Conservation (phyloP, 1,284 basidiomycete species). For the Fomitopsis schrenkii region DNA sequence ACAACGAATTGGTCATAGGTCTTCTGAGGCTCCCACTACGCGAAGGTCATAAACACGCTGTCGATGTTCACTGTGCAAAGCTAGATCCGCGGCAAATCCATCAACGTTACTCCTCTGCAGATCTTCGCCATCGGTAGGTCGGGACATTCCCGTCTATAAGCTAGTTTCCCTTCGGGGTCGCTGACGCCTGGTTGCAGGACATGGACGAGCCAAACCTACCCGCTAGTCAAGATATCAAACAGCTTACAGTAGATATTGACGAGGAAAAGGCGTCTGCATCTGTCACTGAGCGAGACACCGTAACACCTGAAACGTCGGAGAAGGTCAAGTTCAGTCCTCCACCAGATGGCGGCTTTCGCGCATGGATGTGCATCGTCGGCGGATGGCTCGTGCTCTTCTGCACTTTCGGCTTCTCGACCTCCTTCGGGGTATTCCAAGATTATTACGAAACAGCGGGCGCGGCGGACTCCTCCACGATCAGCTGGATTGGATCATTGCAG, state of each 20-base stretch:
- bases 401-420: constrained; percentile 2
- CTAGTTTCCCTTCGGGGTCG: background rate
- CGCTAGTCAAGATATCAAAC: background rate
- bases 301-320: background rate
- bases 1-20: background rate
- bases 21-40: background rate
- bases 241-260: background rate
- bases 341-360: constrained; percentile 3
- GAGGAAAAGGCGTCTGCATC: background rate
- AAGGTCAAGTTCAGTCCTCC: background rate
- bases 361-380: constrained; percentile 5
- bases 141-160: too few species aligned
- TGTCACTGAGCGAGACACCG: background rate
- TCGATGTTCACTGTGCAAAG: background rate
- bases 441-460: background rate
- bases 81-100: background rate
- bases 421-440: background rate
- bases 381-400: constrained; percentile 1
- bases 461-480: background rate
- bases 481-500: background rate
- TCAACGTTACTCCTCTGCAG: too few species aligned
- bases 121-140: too few species aligned
- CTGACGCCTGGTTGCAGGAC: background rate
- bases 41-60: background rate
- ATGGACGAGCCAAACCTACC: background rate